A percentile compares a stretch with the other conserved stretches of the same genome.
These are phyloP conservation scores for Colletotrichum theobromicola DNA, from an alignment of 2,329 filamentous ascomycete genomes.

Conservation along the genomic window DNA sequence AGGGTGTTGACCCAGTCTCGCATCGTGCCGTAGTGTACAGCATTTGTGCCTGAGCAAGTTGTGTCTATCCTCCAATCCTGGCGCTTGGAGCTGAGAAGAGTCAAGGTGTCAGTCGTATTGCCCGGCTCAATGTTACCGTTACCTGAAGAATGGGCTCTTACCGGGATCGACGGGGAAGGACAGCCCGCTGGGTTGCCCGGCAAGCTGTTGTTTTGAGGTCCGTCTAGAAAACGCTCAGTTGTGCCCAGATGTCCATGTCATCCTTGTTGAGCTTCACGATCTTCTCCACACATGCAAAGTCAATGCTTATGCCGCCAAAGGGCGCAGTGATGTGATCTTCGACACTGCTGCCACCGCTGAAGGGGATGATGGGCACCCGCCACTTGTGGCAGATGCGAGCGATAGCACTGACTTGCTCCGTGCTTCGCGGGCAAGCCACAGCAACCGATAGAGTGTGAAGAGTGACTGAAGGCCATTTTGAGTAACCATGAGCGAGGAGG, in stretches of 20 bases:
- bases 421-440: background rate
- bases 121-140: background rate
- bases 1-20: slow-evolving; percentile 75
- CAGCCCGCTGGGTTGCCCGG: slow-evolving; percentile 53
- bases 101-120: background rate
- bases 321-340: slow-evolving; percentile 74
- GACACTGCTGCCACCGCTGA: slow-evolving; percentile 73
- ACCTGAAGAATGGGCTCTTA: slow-evolving; percentile 49
- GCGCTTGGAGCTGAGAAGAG: background rate
- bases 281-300: slow-evolving; percentile 70
- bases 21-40: slow-evolving; percentile 73
- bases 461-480: background rate
- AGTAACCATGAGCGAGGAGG: background rate
- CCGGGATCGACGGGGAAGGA: slow-evolving; percentile 75
- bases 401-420: background rate
- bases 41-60: slow-evolving; percentile 67
- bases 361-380: slow-evolving; percentile 43
- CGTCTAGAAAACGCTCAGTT: slow-evolving; percentile 72
- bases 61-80: slow-evolving; percentile 64
- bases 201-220: slow-evolving; percentile 70
- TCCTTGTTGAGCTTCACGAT: slow-evolving; percentile 68
- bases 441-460: background rate
- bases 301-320: slow-evolving; percentile 70
- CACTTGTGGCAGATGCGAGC: background rate
- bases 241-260: slow-evolving; percentile 73